Percentiles rank a stretch among this genome's conserved stretches.
Evolutionary conservation across 306 rosid species (phyloP).

Genomic region (Dalbergia oliveri): DNA sequence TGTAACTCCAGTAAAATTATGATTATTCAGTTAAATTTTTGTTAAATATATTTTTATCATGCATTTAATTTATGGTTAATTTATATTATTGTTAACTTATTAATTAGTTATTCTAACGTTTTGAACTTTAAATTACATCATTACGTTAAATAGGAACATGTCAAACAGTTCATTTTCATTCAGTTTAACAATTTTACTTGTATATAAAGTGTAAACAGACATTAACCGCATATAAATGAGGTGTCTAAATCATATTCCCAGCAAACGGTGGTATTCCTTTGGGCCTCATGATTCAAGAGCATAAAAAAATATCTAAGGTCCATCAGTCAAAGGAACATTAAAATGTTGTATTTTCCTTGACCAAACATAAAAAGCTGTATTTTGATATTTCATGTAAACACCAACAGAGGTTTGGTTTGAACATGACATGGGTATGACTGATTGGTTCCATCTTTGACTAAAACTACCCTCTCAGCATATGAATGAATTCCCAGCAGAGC

Average conservation of each 20-base stretch:
- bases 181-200: too few relatives aligned
- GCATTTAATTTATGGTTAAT: too few relatives aligned
- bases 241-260: background rate
- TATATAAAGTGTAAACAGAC: too few relatives aligned
- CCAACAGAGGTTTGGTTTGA: constrained; percentile 54
- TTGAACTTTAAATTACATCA: too few relatives aligned
- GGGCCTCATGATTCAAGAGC: background rate
- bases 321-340: constrained; percentile 73
- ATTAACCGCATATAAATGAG: too few relatives aligned
- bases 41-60: too few relatives aligned
- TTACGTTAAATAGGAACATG: too few relatives aligned
- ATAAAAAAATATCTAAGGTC: constrained; percentile 10
- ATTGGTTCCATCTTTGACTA: constrained; percentile 56
- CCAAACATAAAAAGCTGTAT: constrained; percentile 14
- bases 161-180: too few relatives aligned
- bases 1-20: too few relatives aligned
- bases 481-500: constrained; percentile 25
- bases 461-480: constrained; percentile 17
- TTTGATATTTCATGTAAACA: constrained; percentile 24
- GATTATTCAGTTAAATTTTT: too few relatives aligned
- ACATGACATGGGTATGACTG: constrained; percentile 64
- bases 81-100: too few relatives aligned
- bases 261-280: background rate
- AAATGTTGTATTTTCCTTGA: constrained; percentile 15
- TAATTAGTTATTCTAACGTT: too few relatives aligned